phyloP scores from a whole-genome alignment of 1,284 basidiomycete species.

The Microbotryum intermedium region DNA sequence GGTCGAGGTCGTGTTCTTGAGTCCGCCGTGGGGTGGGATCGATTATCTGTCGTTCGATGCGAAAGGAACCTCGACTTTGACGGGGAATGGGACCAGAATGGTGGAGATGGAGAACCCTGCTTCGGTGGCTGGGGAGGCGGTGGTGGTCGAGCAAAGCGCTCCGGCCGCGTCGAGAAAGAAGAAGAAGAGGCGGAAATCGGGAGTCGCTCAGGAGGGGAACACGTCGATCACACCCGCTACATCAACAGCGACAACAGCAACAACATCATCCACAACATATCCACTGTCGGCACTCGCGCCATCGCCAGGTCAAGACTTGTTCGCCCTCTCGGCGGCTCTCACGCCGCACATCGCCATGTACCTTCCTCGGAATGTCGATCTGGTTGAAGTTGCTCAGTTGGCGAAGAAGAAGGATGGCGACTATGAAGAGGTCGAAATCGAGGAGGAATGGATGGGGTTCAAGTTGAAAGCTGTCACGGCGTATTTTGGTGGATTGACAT shows the following conservation, averaged over 20 bases:
- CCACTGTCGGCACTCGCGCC: slow-evolving; percentile 65
- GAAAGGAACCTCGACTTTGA: neutral
- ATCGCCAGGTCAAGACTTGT: slow-evolving; percentile 70
- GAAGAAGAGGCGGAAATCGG: slow-evolving; percentile 4
- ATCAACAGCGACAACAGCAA: neutral
- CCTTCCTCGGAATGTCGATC: slow-evolving; percentile 70
- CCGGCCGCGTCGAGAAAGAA: neutral
- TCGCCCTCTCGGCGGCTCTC: slow-evolving; percentile 57
- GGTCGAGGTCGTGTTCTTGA: slow-evolving; percentile 82
- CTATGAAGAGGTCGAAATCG: slow-evolving; percentile 60
- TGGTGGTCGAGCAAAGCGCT: neutral
- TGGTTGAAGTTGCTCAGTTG: slow-evolving; percentile 63
- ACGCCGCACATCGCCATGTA: slow-evolving; percentile 80
- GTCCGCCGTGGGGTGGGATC: slow-evolving; percentile 86
- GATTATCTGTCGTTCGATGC: slow-evolving; percentile 44
- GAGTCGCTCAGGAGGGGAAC: neutral
- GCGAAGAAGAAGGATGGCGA: slow-evolving; percentile 23
- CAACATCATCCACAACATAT: slow-evolving; percentile 44
- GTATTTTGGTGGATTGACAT: slow-evolving; percentile 42
- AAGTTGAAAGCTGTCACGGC: slow-evolving; percentile 61
- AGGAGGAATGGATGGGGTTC: slow-evolving; percentile 78
- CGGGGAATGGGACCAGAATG: neutral
- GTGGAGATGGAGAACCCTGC: neutral
- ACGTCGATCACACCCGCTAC: neutral
- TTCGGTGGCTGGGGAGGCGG: slow-evolving; percentile 10